Percentiles rank a stretch among this genome's conserved stretches.
phyloP scores from a whole-genome alignment of 805 yeast genomes.

The Yarrowia phangngaensis region DNA sequence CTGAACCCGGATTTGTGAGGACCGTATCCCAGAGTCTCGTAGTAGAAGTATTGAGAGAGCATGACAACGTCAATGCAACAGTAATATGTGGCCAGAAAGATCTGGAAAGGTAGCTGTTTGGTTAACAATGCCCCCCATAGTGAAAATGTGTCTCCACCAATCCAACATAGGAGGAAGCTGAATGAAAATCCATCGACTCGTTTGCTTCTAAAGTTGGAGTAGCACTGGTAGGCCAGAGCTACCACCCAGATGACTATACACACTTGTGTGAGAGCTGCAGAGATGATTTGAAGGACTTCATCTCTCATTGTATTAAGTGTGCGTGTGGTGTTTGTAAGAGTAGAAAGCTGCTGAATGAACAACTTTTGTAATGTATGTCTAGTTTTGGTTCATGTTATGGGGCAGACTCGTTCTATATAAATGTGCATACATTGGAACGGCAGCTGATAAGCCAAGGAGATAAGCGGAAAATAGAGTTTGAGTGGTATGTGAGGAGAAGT shows the following conservation, averaged over 20 bases:
- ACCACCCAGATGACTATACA: slow-evolving; percentile 57
- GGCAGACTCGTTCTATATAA: slow-evolving; percentile 3
- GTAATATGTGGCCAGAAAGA: slow-evolving; percentile 66
- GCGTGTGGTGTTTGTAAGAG: neutral
- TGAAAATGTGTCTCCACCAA: slow-evolving; percentile 58
- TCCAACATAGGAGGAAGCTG: slow-evolving; percentile 59
- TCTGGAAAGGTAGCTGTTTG: slow-evolving; percentile 75
- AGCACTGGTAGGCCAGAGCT: slow-evolving; percentile 71
- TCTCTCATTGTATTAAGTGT: slow-evolving; percentile 4
- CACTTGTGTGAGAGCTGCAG: slow-evolving; percentile 11
- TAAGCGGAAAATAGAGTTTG: slow-evolving; percentile 17
- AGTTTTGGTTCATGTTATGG: neutral
- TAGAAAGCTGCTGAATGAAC: neutral
- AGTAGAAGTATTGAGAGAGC: slow-evolving; percentile 68
- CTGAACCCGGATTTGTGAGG: neutral
- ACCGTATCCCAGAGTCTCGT: slow-evolving; percentile 39
- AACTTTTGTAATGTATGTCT: no score
- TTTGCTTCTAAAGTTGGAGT: slow-evolving; percentile 53
- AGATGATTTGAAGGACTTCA: slow-evolving; percentile 6
- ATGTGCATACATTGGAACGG: neutral
- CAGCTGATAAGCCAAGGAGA: slow-evolving; percentile 26
- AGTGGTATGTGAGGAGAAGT: slow-evolving; percentile 20
- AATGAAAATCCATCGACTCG: slow-evolving; percentile 67
- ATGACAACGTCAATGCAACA: slow-evolving; percentile 66
- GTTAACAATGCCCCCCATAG: slow-evolving; percentile 71